A percentile compares a stretch with the other conserved stretches of the same genome.
phyloP scores from a whole-genome alignment of 169 alveolate species.

The Plasmodium sp. region DNA sequence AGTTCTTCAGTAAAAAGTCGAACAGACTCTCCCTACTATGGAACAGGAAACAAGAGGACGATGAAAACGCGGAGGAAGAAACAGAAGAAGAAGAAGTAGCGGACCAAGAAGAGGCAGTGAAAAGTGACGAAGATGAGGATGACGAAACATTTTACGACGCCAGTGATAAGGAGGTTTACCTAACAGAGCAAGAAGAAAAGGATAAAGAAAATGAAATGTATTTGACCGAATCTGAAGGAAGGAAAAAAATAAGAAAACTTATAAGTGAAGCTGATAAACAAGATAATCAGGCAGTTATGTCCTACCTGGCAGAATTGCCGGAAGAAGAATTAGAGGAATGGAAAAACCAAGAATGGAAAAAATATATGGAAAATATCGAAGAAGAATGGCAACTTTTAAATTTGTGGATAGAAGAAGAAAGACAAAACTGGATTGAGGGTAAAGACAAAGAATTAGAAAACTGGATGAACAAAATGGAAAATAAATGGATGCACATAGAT shows the following conservation, averaged over 20 bases:
- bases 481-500: not conserved
- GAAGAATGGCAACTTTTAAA: slow-evolving; percentile 33
- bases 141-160: not conserved
- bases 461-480: not conserved
- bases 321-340: slow-evolving; percentile 10
- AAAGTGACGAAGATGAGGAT: not conserved
- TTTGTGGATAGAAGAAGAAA: slow-evolving; percentile 8
- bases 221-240: not conserved
- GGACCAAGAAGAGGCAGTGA: not conserved
- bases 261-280: not conserved
- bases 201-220: not conserved
- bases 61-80: not conserved
- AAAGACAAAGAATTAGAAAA: not conserved
- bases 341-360: slow-evolving; percentile 27
- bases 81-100: not conserved
- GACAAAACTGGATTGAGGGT: slow-evolving; percentile 2
- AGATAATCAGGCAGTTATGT: not conserved
- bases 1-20: not conserved
- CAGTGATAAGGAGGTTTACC: not conserved
- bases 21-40: not conserved
- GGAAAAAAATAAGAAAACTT: not conserved
- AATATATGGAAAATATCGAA: not conserved
- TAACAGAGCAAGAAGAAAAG: not conserved
- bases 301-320: not conserved
- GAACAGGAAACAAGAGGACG: not conserved